A percentile compares a stretch with the other conserved stretches of the same genome.
phyloP scores from a whole-genome alignment of 768 basidiomycete genomes.

The Calocybe gangraenosa region DNA sequence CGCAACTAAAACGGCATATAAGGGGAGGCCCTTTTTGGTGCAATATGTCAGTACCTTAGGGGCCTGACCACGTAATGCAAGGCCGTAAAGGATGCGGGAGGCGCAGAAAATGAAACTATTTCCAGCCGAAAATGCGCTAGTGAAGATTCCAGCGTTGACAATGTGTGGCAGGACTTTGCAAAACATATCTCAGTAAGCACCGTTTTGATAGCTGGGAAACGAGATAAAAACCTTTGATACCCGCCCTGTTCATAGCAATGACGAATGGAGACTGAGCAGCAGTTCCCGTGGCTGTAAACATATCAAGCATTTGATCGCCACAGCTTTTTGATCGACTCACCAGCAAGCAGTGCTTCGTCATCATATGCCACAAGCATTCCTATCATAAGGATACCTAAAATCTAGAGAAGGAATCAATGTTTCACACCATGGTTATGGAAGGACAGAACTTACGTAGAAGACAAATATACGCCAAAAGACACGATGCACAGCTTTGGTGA shows the following conservation, averaged over 20 bases:
- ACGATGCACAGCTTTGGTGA: slow-evolving; percentile 68
- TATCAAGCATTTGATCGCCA: too few relatives aligned
- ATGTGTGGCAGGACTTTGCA: slow-evolving; percentile 53
- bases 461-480: slow-evolving; percentile 79
- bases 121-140: slow-evolving; percentile 69
- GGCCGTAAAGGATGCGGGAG: slow-evolving; percentile 49
- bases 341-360: slow-evolving; percentile 46
- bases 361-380: slow-evolving; percentile 78
- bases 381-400: slow-evolving; percentile 67
- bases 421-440: too few relatives aligned
- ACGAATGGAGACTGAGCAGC: slow-evolving; percentile 85
- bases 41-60: slow-evolving; percentile 39
- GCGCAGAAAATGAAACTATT: slow-evolving; percentile 61
- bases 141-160: slow-evolving; percentile 70
- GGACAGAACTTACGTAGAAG: too few relatives aligned
- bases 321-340: slow-evolving; percentile 13
- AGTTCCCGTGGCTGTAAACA: slow-evolving; percentile 38
- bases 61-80: slow-evolving; percentile 49
- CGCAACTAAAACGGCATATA: slow-evolving; percentile 30
- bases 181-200: slow-evolving; percentile 8
- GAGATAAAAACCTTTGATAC: slow-evolving; percentile 49
- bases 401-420: slow-evolving; percentile 19
- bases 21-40: slow-evolving; percentile 46
- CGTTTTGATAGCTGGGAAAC: not conserved
- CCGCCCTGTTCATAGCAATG: slow-evolving; percentile 70